Evolutionary conservation across 495 filamentous ascomycete species (phyloP), one percentile per base, ranked within the genome.

Genomic region (Penicillium taxi): DNA sequence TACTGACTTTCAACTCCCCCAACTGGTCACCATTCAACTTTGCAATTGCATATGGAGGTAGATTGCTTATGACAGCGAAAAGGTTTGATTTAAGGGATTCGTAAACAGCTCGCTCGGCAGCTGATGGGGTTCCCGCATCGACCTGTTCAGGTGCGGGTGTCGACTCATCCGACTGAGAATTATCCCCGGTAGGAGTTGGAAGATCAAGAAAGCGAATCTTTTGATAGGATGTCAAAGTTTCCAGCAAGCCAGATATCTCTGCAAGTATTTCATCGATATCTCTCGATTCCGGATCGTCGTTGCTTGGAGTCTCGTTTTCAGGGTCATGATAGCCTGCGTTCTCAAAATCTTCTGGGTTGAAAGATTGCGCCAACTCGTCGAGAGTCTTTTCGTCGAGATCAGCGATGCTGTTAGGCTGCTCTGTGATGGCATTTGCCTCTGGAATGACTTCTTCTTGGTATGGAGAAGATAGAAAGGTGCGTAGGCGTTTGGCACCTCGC

Each of bases 211-310:
- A 86, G 28, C 87, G 81, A 43, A 86, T 85, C 27, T 79, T 80
- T 57, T 94, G 89, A 51, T 87, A 84, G 0, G 89, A 96, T 39
- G 82, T 74, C 13, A 96, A 67, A 2, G 85, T 89, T 47, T 93
- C 80, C 16, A 96, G 71, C 37, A 93, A 56, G 32, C 93, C 83
- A 6, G 86, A 88, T 15, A 96, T 77, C 20, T 89, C 84, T 14
- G 73, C 58, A 14, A 94, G 69, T 20, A 90, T 49, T n/a, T 86
- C 81, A 18, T 90, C 80, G 5, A 74, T 27, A 24, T 83, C 78
- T 49, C 79, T 78, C 26, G 69, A 63, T 43, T 63, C 63, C 12
- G 25, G 27, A 9, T 76, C 56, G 16, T 74, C 69, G 36, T 55
- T 44, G 9, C 66, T 23, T 47, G 43, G 4, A 9, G 8, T 50